Percentiles rank a stretch among this genome's conserved stretches.
Conservation (phyloP, 2,329 filamentous ascomycete genomes). For the Ophiosphaerella herpotricha region DNA sequence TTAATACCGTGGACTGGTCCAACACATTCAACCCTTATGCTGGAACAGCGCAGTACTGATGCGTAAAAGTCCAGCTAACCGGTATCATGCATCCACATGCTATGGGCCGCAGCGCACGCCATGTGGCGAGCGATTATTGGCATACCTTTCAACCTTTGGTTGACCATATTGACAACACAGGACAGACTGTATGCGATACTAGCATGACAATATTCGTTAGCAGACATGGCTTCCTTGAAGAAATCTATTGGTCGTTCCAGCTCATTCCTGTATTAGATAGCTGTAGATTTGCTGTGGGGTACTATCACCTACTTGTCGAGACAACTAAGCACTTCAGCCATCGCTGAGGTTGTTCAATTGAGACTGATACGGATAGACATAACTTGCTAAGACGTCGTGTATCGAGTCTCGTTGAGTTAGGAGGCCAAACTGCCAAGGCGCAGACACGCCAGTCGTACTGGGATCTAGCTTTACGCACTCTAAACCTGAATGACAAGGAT, state of each 20-base stretch:
- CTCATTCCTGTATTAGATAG: constrained; percentile 73
- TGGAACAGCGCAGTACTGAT: no score
- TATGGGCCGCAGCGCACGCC: constrained; percentile 62
- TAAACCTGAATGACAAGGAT: constrained; percentile 69
- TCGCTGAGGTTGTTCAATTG: background rate
- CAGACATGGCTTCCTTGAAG: constrained; percentile 70
- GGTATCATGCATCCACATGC: constrained; percentile 54
- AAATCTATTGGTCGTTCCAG: constrained; percentile 79
- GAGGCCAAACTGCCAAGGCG: constrained; percentile 71
- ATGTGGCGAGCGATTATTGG: constrained; percentile 73
- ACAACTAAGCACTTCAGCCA: constrained; percentile 60
- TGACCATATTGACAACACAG: constrained; percentile 25
- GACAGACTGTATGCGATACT: constrained; percentile 49
- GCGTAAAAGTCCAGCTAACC: constrained; percentile 23
- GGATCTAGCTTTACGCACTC: constrained; percentile 66
- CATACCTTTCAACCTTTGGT: constrained; percentile 25
- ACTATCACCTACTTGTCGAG: constrained; percentile 78
- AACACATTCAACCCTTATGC: constrained; percentile 9
- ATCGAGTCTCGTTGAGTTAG: constrained; percentile 65
- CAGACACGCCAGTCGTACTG: constrained; percentile 73
- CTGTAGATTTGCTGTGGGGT: constrained; percentile 69
- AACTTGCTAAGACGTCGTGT: constrained; percentile 27
- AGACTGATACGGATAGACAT: constrained; percentile 20
- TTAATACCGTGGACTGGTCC: constrained; percentile 70
- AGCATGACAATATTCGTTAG: constrained; percentile 74